Percentiles rank a stretch among this genome's conserved stretches.
phyloP scores from a whole-genome alignment of 257 asterid species.

The Parsonsia alboflavescens region DNA sequence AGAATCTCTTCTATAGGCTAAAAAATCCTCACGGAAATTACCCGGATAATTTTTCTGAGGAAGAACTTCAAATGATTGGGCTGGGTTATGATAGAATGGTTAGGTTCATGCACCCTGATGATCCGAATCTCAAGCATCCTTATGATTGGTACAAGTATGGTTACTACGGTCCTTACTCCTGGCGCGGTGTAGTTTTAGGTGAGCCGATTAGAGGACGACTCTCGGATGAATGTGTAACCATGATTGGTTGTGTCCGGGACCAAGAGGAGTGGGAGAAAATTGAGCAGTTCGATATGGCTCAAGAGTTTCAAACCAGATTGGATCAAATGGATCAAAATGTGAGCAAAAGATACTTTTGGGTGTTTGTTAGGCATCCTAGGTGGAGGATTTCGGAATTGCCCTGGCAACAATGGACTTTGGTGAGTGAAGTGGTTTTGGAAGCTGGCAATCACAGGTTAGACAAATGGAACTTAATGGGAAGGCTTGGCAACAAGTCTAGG shows the following conservation, averaged over 20 bases:
- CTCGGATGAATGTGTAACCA: conserved; percentile 65
- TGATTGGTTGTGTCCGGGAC: conserved; percentile 76
- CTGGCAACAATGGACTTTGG: conserved; percentile 97
- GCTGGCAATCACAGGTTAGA: conserved; percentile 85
- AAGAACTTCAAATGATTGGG: conserved; percentile 93
- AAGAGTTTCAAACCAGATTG: conserved; percentile 53
- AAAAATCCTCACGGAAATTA: conserved; percentile 79
- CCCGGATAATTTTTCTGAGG: conserved; percentile 77
- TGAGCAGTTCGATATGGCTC: conserved; percentile 79
- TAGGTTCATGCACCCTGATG: conserved; percentile 87
- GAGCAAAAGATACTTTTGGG: conserved; percentile 63
- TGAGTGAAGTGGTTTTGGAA: conserved; percentile 72
- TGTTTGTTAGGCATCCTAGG: conserved; percentile 88
- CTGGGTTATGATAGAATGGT: conserved; percentile 89
- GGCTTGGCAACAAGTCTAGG: conserved; percentile 75
- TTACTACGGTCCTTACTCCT: conserved; percentile 88
- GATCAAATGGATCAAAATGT: conserved; percentile 58
- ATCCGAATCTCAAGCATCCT: conserved; percentile 90
- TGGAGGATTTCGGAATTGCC: conserved; percentile 82
- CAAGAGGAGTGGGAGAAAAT: conserved; percentile 97
- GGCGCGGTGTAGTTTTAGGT: conserved; percentile 96
- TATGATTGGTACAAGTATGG: conserved; percentile 96
- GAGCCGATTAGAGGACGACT: conserved; percentile 80
- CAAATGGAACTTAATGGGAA: conserved; percentile 94
- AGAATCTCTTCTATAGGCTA: conserved; percentile 69